Conservation (phyloP, 2,329 filamentous ascomycete species). For the Trichoderma simmonsii region DNA sequence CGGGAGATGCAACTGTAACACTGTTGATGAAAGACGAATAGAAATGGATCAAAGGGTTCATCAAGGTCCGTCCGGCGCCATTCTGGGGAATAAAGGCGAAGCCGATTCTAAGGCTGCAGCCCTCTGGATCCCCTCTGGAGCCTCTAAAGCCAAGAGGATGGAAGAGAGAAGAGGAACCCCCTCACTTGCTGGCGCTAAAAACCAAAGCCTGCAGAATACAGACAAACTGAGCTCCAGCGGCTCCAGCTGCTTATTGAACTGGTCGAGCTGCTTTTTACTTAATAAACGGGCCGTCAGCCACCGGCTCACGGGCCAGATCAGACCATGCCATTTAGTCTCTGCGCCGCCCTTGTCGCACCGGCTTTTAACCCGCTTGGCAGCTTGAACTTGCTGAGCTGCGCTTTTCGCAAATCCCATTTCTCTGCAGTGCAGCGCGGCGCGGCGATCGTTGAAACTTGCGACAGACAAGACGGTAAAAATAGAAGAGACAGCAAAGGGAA, state of each 20-base stretch:
- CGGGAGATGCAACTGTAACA: not conserved
- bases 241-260: not conserved
- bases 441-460: not conserved
- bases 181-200: not conserved
- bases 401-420: too few species aligned
- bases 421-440: too few species aligned
- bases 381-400: not conserved
- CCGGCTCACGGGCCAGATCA: slow-evolving; percentile 15
- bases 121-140: not conserved
- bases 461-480: not conserved
- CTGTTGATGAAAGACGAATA: not conserved
- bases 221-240: not conserved
- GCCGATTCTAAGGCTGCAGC: not conserved
- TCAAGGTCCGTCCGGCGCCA: not conserved
- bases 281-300: slow-evolving; percentile 12
- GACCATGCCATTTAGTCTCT: slow-evolving; percentile 11
- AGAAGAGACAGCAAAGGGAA: not conserved
- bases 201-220: not conserved
- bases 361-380: slow-evolving; percentile 1
- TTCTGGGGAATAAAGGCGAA: not conserved
- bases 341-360: not conserved
- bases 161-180: not conserved
- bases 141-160: not conserved
- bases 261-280: not conserved
- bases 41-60: not conserved